Evolutionary conservation across 1,284 basidiomycete species (phyloP).

Genomic region (Ceratobasidium sp.): DNA sequence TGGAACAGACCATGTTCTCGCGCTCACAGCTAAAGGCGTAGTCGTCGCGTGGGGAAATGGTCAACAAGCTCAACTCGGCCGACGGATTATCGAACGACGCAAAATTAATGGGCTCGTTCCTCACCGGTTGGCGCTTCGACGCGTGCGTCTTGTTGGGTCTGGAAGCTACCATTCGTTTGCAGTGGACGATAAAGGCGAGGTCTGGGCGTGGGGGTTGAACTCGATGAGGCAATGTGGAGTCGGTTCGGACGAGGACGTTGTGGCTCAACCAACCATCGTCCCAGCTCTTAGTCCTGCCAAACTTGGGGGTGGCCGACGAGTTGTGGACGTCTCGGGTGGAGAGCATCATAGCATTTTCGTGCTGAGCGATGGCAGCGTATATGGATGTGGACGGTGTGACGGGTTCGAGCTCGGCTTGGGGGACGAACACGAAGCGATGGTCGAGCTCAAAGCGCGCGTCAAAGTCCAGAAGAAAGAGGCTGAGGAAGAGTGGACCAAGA

Average conservation of each 20-base stretch:
- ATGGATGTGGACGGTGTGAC: constrained; percentile 81
- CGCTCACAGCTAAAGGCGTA: constrained; percentile 63
- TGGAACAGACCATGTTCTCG: constrained; percentile 66
- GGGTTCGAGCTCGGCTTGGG: constrained; percentile 80
- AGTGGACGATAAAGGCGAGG: constrained; percentile 71
- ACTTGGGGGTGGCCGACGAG: constrained; percentile 69
- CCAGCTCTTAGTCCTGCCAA: constrained; percentile 70
- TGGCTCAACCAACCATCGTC: constrained; percentile 77
- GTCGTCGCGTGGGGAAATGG: constrained; percentile 68
- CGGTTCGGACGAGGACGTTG: constrained; percentile 67
- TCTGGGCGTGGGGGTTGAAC: constrained; percentile 87
- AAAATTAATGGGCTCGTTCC: constrained; percentile 62
- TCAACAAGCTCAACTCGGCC: constrained; percentile 63
- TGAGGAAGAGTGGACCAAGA: constrained; percentile 50
- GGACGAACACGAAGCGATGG: constrained; percentile 61
- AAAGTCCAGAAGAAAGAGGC: constrained; percentile 55
- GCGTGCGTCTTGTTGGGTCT: constrained; percentile 62
- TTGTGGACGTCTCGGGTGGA: constrained; percentile 79
- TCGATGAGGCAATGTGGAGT: constrained; percentile 68
- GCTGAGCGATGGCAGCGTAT: constrained; percentile 84
- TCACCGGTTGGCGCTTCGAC: constrained; percentile 60
- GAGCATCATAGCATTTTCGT: constrained; percentile 91
- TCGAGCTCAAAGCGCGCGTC: constrained; percentile 29
- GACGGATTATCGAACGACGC: constrained; percentile 61
- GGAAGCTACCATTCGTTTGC: constrained; percentile 72